Percentiles rank a stretch among this genome's conserved stretches.
Conservation (phyloP, 1,284 basidiomycete genomes). For the Mrakiaceae sp. region DNA sequence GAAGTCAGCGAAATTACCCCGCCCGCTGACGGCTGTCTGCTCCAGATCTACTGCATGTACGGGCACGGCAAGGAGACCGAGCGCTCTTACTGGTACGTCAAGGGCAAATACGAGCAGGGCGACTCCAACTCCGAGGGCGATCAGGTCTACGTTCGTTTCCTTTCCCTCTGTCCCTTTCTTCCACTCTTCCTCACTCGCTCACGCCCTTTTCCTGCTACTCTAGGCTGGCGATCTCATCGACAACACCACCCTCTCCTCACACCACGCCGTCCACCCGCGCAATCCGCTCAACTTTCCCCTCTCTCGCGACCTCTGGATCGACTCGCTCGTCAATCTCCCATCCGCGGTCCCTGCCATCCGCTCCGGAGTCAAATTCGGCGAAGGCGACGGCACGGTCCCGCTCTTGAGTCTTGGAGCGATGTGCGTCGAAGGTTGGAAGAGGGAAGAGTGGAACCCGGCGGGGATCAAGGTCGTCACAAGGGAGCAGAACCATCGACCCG, state of each 20-base stretch:
- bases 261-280: constrained; percentile 20
- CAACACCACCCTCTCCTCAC: neutral
- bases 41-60: constrained; percentile 76
- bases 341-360: constrained; percentile 52
- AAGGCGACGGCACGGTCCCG: constrained; percentile 93
- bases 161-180: neutral
- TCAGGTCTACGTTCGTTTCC: constrained; percentile 25
- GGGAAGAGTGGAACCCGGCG: constrained; percentile 80
- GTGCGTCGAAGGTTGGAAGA: constrained; percentile 93
- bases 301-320: constrained; percentile 63
- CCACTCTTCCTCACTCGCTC: neutral
- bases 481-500: constrained; percentile 70
- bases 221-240: neutral
- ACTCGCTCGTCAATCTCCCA: constrained; percentile 64
- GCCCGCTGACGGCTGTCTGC: too few relatives aligned
- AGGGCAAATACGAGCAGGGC: constrained; percentile 57
- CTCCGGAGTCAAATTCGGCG: constrained; percentile 78
- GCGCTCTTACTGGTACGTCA: constrained; percentile 48
- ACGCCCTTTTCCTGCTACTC: neutral
- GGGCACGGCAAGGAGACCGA: constrained; percentile 96
- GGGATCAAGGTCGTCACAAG: constrained; percentile 74
- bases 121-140: constrained; percentile 45
- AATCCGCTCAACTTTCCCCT: constrained; percentile 49
- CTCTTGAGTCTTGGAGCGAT: constrained; percentile 82
- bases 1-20: too few relatives aligned